Evolutionary conservation across 768 basidiomycete genomes (phyloP), one percentile per base, ranked within the genome.

Genomic region (Xerocomus spinulosus): DNA sequence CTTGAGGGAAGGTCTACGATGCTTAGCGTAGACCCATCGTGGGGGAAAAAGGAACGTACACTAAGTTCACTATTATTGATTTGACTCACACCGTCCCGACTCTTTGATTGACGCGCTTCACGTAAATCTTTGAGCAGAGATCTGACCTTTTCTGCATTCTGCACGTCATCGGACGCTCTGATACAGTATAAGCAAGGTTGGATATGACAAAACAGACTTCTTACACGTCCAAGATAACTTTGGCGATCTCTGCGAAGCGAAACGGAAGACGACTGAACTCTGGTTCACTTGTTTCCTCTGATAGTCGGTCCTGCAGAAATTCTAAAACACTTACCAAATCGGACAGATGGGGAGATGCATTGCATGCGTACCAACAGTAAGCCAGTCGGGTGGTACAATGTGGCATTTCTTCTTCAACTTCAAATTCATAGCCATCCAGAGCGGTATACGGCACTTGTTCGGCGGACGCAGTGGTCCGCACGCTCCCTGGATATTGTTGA

Each of bases 401-500:
- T 90, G 83, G 52, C 95, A 97, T 68, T 93, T 94, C 65, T 89
- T 87, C 75, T 97, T 96, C 60, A 84, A 64, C 70, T 99, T 99
- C 42, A 98, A 73, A 61, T 95, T 92, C 3, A 89, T 72, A 0
- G 95, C 96, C 74, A 99, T 85, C 96, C 96, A 99, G 4, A 98
- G 72, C 1, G 96, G 96, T n/a, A 98, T 81, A 55, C 78, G 78
- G 30, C 85, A 77, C 65, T 87, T 87, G 48, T 81, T 78, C 5
- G 95, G 95, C 1, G 96, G 94, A 6, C 85, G 76, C 44, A 99
- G 79, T 17, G 96, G 95, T 3, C 96, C 96, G 58, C 92, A 96
- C 44, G 85, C 84, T 44, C 92, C 93, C 92, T 96, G 66, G 17
- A 9, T 40, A 39, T 45, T 23, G 28, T 34, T 40, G 35, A 47